A percentile compares a stretch with the other conserved stretches of the same genome.
Evolutionary conservation across 78 protist genomes (phyloP).

Genomic region (Neovahlkampfia damariscottae): DNA sequence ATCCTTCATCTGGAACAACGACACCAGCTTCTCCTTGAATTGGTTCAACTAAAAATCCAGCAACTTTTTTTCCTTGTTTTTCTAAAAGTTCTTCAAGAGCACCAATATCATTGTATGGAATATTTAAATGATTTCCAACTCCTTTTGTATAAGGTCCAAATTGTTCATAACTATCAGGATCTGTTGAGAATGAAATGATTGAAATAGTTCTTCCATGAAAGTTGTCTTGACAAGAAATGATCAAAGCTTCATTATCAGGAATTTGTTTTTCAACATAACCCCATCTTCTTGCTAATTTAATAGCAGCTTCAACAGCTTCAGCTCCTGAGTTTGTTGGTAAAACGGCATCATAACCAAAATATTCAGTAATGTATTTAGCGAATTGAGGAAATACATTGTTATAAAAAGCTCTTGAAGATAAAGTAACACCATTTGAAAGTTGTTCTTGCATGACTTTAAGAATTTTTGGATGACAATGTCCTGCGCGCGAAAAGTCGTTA

Average conservation of each 20-base stretch:
- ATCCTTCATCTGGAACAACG: slow-evolving; percentile 80
- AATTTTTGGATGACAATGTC: slow-evolving; percentile 83
- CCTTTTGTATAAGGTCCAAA: slow-evolving; percentile 71
- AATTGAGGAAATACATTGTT: slow-evolving; percentile 59
- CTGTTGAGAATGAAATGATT: slow-evolving; percentile 67
- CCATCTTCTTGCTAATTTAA: slow-evolving; percentile 92
- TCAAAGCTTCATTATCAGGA: slow-evolving; percentile 64
- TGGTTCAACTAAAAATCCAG: slow-evolving; percentile 88
- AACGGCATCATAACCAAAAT: slow-evolving; percentile 73
- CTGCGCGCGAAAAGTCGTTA: no score
- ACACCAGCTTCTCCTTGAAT: slow-evolving; percentile 95
- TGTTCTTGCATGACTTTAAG: slow-evolving; percentile 70
- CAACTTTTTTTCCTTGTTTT: slow-evolving; percentile 27
- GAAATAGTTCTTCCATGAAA: slow-evolving; percentile 94
- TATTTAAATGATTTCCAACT: slow-evolving; percentile 19
- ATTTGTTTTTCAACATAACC: slow-evolving; percentile 67
- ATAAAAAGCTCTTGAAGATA: slow-evolving; percentile 93
- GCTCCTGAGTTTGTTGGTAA: slow-evolving; percentile 97
- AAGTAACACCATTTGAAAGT: slow-evolving; percentile 54
- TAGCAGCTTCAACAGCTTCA: slow-evolving; percentile 90
- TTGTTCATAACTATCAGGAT: slow-evolving; percentile 50
- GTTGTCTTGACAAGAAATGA: slow-evolving; percentile 49
- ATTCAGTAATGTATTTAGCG: slow-evolving; percentile 48
- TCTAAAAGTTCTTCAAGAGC: slow-evolving; percentile 56
- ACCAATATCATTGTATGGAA: slow-evolving; percentile 51